phyloP scores from a whole-genome alignment of 108 stramenopile genomes.

The Skeletonema marinoi region DNA sequence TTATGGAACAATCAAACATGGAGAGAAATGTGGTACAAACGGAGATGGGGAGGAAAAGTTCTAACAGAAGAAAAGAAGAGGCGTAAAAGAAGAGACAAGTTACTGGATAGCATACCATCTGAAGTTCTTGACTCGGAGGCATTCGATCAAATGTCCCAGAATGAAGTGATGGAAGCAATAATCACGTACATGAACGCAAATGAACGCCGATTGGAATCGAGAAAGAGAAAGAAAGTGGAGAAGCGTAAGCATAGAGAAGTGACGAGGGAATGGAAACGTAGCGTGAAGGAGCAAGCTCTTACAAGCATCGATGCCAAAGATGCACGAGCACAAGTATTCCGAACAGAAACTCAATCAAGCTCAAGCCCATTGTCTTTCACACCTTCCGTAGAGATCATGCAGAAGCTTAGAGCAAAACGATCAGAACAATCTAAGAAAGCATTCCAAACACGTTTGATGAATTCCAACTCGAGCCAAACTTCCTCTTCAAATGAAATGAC shows the following conservation, averaged over 20 bases:
- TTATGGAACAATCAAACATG: slow-evolving; percentile 72
- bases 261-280: slow-evolving; percentile 27
- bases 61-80: slow-evolving; percentile 17
- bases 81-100: slow-evolving; percentile 23
- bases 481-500: slow-evolving; percentile 10
- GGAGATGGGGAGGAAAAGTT: slow-evolving; percentile 63
- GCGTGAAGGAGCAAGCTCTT: slow-evolving; percentile 3
- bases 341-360: slow-evolving; percentile 12
- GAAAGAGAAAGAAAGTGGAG: slow-evolving; percentile 33
- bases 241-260: slow-evolving; percentile 26
- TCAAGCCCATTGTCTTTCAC: slow-evolving; percentile 28
- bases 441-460: slow-evolving; percentile 59
- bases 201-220: slow-evolving; percentile 48
- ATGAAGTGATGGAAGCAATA: slow-evolving; percentile 71
- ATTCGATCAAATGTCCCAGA: slow-evolving; percentile 60
- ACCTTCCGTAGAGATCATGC: slow-evolving; percentile 32
- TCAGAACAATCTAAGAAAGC: slow-evolving; percentile 58
- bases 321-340: slow-evolving; percentile 16
- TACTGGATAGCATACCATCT: slow-evolving; percentile 33
- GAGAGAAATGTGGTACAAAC: slow-evolving; percentile 70
- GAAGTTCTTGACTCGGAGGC: slow-evolving; percentile 53
- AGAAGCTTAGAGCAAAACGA: slow-evolving; percentile 17
- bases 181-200: slow-evolving; percentile 48
- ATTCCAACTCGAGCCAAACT: slow-evolving; percentile 19
- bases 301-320: slow-evolving; percentile 13